Base-by-base conservation (phyloP, 2,329 filamentous ascomycete genomes). In the Diaporthe eres region DNA sequence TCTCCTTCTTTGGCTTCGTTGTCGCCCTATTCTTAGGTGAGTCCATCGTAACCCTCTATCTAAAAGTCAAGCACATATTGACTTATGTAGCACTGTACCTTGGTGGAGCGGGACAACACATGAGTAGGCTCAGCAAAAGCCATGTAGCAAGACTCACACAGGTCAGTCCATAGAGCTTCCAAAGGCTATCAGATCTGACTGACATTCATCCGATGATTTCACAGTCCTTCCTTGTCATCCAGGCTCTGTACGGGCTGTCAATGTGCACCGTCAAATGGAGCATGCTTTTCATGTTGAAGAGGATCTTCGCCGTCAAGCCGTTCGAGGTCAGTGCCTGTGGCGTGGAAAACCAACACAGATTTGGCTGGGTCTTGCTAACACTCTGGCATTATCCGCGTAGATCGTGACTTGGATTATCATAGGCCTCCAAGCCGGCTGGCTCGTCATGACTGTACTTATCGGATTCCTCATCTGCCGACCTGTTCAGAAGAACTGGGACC, bases 401-500 rank as follows among this genome's bases (percentile, higher is more conserved):
- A 75, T 75, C 8, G 51, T 67, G 17, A 60, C 74, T 15, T 75
- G 74, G 74, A 22, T 58, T 28, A 73, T 75, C 3, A 75, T 75
- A 51, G 39, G 28, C 22, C 60, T 75, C 9, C 74, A 75, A 39
- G 74, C 74, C 8, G 74, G 55, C 12, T 75, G 74, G 74, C 74
- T 75, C 34, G 15, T 75, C 12, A 72, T 72, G 70, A 75, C 74
- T 5, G 74, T 75, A 31, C 60, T 75, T 12, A 75, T 75, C 8
- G 74, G 74, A 0, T 79, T 83, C 72, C 72, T 81, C 6, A 79
- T 81, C 63, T 83, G 80, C 72, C 78, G 76, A 2, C 79, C 81
- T 31, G 79, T 81, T 57, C 74, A 63, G 39, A 78, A 76, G 34
- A 80, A 76, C 57, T 81, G 79, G 65, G 79, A 82, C 34, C 78